Conservation (phyloP, 768 basidiomycete species). For the Boletus rubescentipes region DNA sequence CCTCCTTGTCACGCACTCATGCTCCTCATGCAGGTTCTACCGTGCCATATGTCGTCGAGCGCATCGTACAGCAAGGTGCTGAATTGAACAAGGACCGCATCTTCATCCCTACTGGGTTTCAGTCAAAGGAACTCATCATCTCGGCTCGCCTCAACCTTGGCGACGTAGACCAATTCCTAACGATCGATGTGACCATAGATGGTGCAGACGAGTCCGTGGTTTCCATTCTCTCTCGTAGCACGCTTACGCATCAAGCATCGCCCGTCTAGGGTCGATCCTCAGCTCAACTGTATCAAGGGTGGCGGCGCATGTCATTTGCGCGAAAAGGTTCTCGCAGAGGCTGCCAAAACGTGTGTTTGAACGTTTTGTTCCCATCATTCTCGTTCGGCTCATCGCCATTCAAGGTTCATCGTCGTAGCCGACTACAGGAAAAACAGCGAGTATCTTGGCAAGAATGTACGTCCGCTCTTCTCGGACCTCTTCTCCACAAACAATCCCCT, state of each 20-base stretch:
- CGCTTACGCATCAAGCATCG: neutral
- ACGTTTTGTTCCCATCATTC: neutral
- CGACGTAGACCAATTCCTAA: constrained; percentile 85
- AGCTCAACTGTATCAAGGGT: constrained; percentile 93
- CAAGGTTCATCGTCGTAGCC: constrained; percentile 77
- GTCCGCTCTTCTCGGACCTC: constrained; percentile 27
- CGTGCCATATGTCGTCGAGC: constrained; percentile 94
- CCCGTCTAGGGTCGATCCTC: constrained; percentile 68
- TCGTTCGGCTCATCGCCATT: constrained; percentile 53
- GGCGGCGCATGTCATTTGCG: constrained; percentile 96
- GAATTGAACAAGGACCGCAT: constrained; percentile 76
- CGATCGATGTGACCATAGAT: constrained; percentile 95
- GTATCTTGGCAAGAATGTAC: constrained; percentile 76
- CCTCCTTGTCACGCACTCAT: constrained; percentile 1
- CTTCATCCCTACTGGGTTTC: constrained; percentile 94
- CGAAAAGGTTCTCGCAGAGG: constrained; percentile 97
- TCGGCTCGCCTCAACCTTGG: constrained; percentile 73
- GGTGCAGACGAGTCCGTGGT: constrained; percentile 89
- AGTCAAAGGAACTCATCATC: constrained; percentile 94
- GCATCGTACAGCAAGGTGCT: constrained; percentile 81
- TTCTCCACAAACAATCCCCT: neutral
- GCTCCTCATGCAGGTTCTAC: constrained; percentile 65
- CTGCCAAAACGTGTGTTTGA: constrained; percentile 69
- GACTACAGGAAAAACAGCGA: constrained; percentile 94
- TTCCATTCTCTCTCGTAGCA: neutral